Evolutionary conservation across 306 rosid species (phyloP).

Genomic region (Neltuma alba): DNA sequence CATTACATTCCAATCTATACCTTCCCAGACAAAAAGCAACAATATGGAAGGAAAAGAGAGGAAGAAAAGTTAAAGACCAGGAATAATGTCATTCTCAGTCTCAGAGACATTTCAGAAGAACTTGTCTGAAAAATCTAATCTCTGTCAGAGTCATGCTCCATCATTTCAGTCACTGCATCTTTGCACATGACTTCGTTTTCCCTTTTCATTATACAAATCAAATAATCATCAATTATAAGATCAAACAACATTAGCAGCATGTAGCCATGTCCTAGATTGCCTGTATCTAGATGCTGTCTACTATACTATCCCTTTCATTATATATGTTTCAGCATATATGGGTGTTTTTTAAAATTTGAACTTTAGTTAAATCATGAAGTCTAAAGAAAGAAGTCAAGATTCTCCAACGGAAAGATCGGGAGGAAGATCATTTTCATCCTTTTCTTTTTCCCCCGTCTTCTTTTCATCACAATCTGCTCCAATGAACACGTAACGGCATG

Average conservation of each 20-base stretch:
- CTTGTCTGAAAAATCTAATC: slow-evolving; percentile 31
- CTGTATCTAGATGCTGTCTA: background rate
- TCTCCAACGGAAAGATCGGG: background rate
- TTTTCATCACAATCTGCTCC: background rate
- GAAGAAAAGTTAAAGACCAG: slow-evolving; percentile 1
- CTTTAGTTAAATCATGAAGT: background rate
- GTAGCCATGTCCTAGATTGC: background rate
- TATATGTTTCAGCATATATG: background rate
- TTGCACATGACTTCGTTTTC: slow-evolving; percentile 37
- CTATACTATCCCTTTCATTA: background rate
- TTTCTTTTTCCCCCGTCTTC: background rate
- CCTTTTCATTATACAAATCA: background rate
- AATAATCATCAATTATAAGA: background rate
- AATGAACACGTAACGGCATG: background rate
- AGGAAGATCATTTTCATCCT: background rate
- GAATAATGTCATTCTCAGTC: slow-evolving; percentile 29
- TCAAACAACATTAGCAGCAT: background rate
- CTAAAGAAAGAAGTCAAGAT: background rate
- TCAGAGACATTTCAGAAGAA: slow-evolving; percentile 20
- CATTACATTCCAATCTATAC: background rate
- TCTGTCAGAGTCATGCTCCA: slow-evolving; percentile 20
- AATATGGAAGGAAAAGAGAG: no score
- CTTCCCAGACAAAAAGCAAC: background rate
- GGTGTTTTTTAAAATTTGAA: background rate
- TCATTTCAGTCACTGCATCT: slow-evolving; percentile 42